Evolutionary conservation across 2,329 filamentous ascomycete genomes (phyloP), one percentile per base, ranked within the genome.

Genomic region (Nothopassalora personata): DNA sequence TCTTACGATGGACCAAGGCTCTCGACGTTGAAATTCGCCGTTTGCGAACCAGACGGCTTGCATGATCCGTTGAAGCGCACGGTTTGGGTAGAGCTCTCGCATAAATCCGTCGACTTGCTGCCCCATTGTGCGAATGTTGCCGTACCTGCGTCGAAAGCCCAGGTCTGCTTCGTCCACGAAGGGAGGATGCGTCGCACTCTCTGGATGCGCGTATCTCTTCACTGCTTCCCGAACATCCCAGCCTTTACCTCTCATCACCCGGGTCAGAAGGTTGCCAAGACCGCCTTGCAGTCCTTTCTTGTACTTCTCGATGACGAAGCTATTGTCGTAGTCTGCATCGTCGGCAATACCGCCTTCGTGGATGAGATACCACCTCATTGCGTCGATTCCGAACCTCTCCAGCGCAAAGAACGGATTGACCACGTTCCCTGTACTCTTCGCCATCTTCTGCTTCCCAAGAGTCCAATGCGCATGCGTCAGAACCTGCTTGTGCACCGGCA

Each of bases 401-500:
- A 97, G 83, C 11, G 94, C 94, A 66, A 91, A 91, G 71, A 95
- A 91, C 0, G 94, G 94, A 70, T 96, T 94, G 47, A 99, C 93
- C 1, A 96, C 93, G 72, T 97, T 97, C 62, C 94, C 94, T 1
- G 88, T 85, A 1, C 90, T 96, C 74, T 99, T 99, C 61, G 92
- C 93, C 92, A 99, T 99, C 75, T 99, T 99, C 67, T 86, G 84
- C 55, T 85, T 85, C 57, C 89, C 90, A 76, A 99, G 86, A 13
- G 91, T 96, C 94, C 95, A 99, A 73, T 99, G 94, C 1, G 88
- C 91, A 72, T 99, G 94, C 54, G 90, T 90, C 2, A 99, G 79
- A 33, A 99, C 83, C 63, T 86, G 86, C 69, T 86, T 87, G 0
- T 94, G 91, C 0, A 89, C 78, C 1, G 90, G 88, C 4, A 97